Conservation (phyloP, 2,329 filamentous ascomycete species). For the Rugonectria rugulosa region DNA sequence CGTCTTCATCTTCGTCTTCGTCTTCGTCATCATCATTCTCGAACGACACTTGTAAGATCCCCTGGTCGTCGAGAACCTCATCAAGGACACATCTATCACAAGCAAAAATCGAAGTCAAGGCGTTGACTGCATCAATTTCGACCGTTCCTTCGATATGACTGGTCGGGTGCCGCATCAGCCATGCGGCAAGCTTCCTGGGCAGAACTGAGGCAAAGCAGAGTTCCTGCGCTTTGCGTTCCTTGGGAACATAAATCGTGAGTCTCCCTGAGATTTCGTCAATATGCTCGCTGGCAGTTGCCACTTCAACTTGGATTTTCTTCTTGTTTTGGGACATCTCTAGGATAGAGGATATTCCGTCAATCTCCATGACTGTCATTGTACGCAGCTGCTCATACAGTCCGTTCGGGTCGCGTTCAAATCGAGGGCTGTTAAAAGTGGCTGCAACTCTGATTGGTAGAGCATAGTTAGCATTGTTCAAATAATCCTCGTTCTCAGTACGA, state of each 20-base stretch:
- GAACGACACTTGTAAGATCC: conserved; percentile 21
- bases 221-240: conserved; percentile 15
- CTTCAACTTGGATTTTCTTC: neutral
- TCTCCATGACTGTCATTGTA: conserved; percentile 20
- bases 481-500: neutral
- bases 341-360: conserved; percentile 16
- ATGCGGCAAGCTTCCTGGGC: conserved; percentile 19
- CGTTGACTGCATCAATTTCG: conserved; percentile 13
- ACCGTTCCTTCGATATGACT: neutral
- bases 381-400: conserved; percentile 13
- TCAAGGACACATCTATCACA: conserved; percentile 12
- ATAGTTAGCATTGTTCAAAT: neutral
- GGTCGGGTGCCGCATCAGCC: conserved; percentile 19
- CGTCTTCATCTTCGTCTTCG: rapidly evolving
- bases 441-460: conserved; percentile 15
- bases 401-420: neutral
- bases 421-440: conserved; percentile 25
- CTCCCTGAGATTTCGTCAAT: conserved; percentile 8
- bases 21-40: conserved; percentile 11
- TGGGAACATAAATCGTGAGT: conserved; percentile 23
- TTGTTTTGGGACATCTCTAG: conserved; percentile 17
- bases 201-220: conserved; percentile 26
- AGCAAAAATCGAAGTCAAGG: conserved; percentile 26
- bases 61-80: conserved; percentile 24
- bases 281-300: conserved; percentile 23